Base-by-base conservation (phyloP, 257 asterid genomes). In the Fraxinus cuspidata region DNA sequence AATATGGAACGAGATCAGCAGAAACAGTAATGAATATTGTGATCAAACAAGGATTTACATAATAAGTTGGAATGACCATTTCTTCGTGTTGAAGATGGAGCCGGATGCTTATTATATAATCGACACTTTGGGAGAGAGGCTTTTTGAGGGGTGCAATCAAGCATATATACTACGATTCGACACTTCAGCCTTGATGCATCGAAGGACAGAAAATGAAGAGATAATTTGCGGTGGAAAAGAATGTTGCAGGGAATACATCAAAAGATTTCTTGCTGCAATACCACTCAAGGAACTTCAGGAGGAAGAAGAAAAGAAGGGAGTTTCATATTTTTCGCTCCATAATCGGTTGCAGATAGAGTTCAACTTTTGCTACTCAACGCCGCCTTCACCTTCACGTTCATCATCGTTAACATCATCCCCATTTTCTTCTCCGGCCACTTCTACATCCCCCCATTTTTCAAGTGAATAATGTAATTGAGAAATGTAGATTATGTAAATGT, bases 31-130 rank as follows among this genome's bases (percentile, higher is more conserved):
- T 11, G 70, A 11, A 35, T 38, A 40, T 58, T 79, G 73, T 23
- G 49, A 77, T 51, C 68, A 40, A 3, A 89, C 89, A 2, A 81
- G 88, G 58, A 69, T 90, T 12, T 92, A 92, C 84, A 85, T 88
- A n/a, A 88, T 92, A 23, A 90, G 97, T 16, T 92, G 97, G 97
- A 87, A 92, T 11, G 96, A 92, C 65, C 97, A 92, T 87, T 89
- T 92, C 85, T 89, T 90, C 70, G 92, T 90, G 78, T 63, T 92
- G 87, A 92, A 90, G 72, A 87, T 74, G 16, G 96, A 92, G 77
- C 71, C 56, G 0, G 37, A 88, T 16, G 87, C 90, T 32, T 87
- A 85, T 58, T 88, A 89, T 82, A 85, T 90, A 73, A 85, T 92
- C 32, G 94, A 92, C 78, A 88, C 96, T 0, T 85, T 92, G 78